Evolutionary conservation across 2,329 filamentous ascomycete genomes (phyloP), one percentile per base, ranked within the genome.

Genomic region (Trichoderma brevicompactum): DNA sequence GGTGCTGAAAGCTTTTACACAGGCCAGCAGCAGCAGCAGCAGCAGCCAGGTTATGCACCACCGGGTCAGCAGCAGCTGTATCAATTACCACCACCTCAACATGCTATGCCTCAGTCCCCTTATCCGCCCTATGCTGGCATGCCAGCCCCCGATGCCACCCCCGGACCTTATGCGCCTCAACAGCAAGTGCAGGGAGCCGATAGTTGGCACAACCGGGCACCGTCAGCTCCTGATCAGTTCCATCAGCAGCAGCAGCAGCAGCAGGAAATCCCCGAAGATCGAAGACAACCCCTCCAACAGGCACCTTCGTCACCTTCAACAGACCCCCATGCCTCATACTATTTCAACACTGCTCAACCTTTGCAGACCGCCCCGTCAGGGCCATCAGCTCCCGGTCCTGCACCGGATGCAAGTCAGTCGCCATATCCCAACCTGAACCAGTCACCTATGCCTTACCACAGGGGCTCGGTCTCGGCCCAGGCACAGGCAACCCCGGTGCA

Each of bases 1-100:
- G 85, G 84, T 1, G 87, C 88, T 9, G 94, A 97, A 74, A 94
- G 83, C 76, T 97, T 91, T 75, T 97, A 97, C 75, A 91, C 87
- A 13, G 87, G 87, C 41, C 90, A 89, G 70, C 80, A 85, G 48
- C 80, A 83, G 83, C 77, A 87, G 41, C 90, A 89, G 70, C 80
- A 85, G 48, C 80, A 83, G 83, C 77, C 84, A 85, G 60, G 80
- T 82, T 43, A 89, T 88, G 68, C 75, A 80, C 65, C 73, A 73
- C 73, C 80, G 61, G 32, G 41, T 40, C 36, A 82, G 59, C 54
- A 61, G 19, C 77, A 65, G 48, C 48, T 66, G 9, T 70, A 72
- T 60, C 70, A 70, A 49, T 65, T 69, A 40, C 81, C 70, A 7
- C 80, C 70, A 7, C 80, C 70, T 40, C 67, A 68, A 12, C 74